These are phyloP conservation scores for Schwanniomyces yamadae DNA, from an alignment of 805 yeast species.

Conservation along the genomic window DNA sequence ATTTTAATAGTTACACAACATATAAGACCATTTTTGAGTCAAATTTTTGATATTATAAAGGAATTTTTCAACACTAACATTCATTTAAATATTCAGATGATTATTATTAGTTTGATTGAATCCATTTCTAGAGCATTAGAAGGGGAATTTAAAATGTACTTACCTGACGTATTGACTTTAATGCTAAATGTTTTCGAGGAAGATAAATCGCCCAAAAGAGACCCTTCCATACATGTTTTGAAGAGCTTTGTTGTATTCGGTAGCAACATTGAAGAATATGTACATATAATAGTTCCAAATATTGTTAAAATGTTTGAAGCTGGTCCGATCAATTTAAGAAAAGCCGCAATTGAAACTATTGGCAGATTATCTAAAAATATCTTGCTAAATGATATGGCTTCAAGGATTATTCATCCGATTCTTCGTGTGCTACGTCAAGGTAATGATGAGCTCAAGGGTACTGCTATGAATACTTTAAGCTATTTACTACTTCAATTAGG, in stretches of 20 bases:
- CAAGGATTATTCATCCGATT: constrained; percentile 85
- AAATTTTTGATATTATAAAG: constrained; percentile 70
- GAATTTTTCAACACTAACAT: constrained; percentile 59
- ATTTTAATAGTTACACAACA: constrained; percentile 85
- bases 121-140: constrained; percentile 82
- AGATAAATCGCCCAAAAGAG: constrained; percentile 59
- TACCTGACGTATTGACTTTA: constrained; percentile 75
- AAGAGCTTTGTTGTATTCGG: constrained; percentile 86
- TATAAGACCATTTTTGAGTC: constrained; percentile 76
- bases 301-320: constrained; percentile 78
- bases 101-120: constrained; percentile 78
- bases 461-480: constrained; percentile 78
- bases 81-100: constrained; percentile 64
- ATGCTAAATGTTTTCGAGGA: constrained; percentile 74
- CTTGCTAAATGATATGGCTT: constrained; percentile 80
- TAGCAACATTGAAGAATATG: constrained; percentile 80
- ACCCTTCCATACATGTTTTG: constrained; percentile 69
- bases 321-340: constrained; percentile 58
- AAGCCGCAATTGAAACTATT: constrained; percentile 75
- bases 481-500: constrained; percentile 79
- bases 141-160: constrained; percentile 84
- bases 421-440: constrained; percentile 59
- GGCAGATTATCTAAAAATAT: constrained; percentile 78
- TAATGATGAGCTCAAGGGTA: constrained; percentile 58
- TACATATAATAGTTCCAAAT: constrained; percentile 84